Evolutionary conservation across 371 early-diverging fungal genomes (phyloP), one percentile per base, ranked within the genome.

Genomic region (Mortierella sp.): DNA sequence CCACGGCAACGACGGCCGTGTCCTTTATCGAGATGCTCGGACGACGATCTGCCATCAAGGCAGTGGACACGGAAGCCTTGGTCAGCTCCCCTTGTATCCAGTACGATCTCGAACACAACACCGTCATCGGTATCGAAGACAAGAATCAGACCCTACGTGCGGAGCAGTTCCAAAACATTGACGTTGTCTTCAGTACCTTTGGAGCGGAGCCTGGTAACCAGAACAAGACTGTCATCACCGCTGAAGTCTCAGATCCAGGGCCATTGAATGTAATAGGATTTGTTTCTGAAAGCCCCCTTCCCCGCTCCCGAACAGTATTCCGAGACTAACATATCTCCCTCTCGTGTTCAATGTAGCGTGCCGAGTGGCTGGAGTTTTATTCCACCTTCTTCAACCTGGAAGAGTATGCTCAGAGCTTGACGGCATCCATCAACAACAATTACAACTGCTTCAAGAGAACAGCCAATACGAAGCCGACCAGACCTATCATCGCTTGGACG

Each of bases 301-400:
- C n/a, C n/a, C n/a, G n/a, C n/a, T n/a, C n/a, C n/a, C n/a, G n/a
- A n/a, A n/a, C n/a, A n/a, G n/a, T n/a, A n/a, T n/a, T n/a, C n/a
- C n/a, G n/a, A n/a, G n/a, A n/a, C n/a, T n/a, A n/a, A n/a, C n/a
- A n/a, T n/a, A n/a, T n/a, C n/a, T n/a, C n/a, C n/a, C n/a, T n/a
- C n/a, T n/a, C n/a, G n/a, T n/a, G n/a, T n/a, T n/a, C n/a, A n/a
- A n/a, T 70, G 55, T 81, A 88, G 78, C 90, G 92, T 63, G 81
- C 86, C 58, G 88, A 91, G 63, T 92, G 92, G 92, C 56, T 92
- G 53, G 86, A 88, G 76, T 92, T 88, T 78, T 91, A 89, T 78
- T 86, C 86, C 25, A 80, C 85, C 19, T 93, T 91, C 76, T 91
- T 87, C 74, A 91, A 91, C 67, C 73, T 85, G 45, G 93, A 92